Conservation (phyloP, 306 rosid genomes). For the Hippophae tibetana region DNA sequence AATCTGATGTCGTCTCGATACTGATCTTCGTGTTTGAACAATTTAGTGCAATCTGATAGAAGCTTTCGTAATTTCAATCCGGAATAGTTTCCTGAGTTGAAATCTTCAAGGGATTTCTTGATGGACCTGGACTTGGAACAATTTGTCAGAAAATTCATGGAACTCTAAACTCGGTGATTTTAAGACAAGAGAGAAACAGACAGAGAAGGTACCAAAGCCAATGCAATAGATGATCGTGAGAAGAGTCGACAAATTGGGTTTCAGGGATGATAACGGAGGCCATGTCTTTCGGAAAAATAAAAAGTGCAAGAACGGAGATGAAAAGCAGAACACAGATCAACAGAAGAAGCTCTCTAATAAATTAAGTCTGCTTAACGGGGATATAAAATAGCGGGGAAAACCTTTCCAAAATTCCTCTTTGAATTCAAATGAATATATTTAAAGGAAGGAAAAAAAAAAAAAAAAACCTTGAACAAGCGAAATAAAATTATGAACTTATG, state of each 20-base stretch:
- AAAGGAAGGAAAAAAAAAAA: too few relatives aligned
- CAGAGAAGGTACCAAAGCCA: conserved; percentile 40
- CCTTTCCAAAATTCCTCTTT: neutral
- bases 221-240: conserved; percentile 49
- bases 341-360: neutral
- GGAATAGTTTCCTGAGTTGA: conserved; percentile 21
- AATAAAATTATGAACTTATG: too few relatives aligned
- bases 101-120: conserved; percentile 37
- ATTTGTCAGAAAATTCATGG: conserved; percentile 1
- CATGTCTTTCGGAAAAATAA: conserved; percentile 16
- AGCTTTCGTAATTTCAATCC: conserved; percentile 26
- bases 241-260: conserved; percentile 13
- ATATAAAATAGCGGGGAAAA: neutral
- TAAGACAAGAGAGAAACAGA: neutral
- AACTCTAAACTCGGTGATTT: neutral
- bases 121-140: conserved; percentile 36
- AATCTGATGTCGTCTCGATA: conserved; percentile 66
- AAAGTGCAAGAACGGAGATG: neutral
- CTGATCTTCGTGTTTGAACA: conserved; percentile 35
- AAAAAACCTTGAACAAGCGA: too few relatives aligned
- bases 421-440: too few relatives aligned
- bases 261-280: conserved; percentile 13
- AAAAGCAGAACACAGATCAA: neutral
- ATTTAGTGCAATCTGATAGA: conserved; percentile 43
- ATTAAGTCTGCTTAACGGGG: too few relatives aligned